A percentile compares a stretch with the other conserved stretches of the same genome.
Evolutionary conservation across 2,329 filamentous ascomycete species (phyloP).

Genomic region (Fonsecaea nubica): DNA sequence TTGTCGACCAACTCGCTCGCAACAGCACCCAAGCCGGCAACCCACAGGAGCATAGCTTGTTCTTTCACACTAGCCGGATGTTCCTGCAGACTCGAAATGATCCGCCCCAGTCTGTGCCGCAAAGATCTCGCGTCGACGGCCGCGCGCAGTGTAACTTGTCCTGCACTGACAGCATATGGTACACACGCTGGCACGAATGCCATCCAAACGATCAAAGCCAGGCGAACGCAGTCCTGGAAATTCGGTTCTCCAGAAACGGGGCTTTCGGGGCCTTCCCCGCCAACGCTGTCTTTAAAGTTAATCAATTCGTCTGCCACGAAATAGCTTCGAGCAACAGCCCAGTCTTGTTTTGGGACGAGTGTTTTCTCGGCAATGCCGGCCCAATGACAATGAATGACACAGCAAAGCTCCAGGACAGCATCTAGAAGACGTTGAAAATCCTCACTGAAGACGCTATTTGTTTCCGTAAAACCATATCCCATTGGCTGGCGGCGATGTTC

Average conservation of each 20-base stretch:
- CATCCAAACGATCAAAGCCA: conserved; percentile 30
- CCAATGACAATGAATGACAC: conserved; percentile 28
- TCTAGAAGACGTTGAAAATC: conserved; percentile 17
- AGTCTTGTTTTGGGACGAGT: conserved; percentile 24
- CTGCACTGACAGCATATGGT: conserved; percentile 8
- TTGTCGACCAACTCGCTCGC: conserved; percentile 27
- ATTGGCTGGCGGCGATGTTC: conserved; percentile 20
- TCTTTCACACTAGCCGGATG: conserved; percentile 6
- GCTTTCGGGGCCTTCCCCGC: background rate
- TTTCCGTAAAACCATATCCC: conserved; percentile 20
- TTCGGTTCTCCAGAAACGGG: background rate
- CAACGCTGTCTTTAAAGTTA: conserved; percentile 12
- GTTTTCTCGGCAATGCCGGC: conserved; percentile 1
- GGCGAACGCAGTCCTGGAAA: conserved; percentile 26
- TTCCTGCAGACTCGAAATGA: conserved; percentile 3
- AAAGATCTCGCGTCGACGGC: conserved; percentile 25
- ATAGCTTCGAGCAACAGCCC: conserved; percentile 27
- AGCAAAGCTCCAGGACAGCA: conserved; percentile 21
- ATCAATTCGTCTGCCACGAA: conserved; percentile 26
- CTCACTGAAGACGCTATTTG: conserved; percentile 18
- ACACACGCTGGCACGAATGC: conserved; percentile 26
- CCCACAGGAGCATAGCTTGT: conserved; percentile 25
- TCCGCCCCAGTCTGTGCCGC: conserved; percentile 10
- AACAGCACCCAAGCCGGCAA: conserved; percentile 24
- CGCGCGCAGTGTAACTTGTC: conserved; percentile 9